These are phyloP conservation scores for Sideroxylon spinosum DNA, from an alignment of 179 eudicot species.

Conservation along the genomic window DNA sequence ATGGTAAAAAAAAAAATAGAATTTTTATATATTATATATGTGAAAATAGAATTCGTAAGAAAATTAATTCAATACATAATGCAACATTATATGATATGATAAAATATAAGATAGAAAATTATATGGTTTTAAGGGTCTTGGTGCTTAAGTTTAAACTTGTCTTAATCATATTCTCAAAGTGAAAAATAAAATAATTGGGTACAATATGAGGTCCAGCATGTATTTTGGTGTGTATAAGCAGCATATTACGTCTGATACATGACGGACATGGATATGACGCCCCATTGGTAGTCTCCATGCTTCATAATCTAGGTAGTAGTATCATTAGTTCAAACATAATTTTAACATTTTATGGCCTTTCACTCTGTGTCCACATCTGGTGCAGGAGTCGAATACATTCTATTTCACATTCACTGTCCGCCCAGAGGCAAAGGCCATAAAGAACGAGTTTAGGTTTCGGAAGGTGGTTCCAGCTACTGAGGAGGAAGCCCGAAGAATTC, in stretches of 20 bases:
- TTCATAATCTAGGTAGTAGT: not conserved
- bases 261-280: too few species aligned
- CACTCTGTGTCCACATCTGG: slow-evolving; percentile 8
- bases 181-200: too few species aligned
- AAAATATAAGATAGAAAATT: too few species aligned
- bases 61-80: too few species aligned
- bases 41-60: slow-evolving; percentile 53
- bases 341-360: not conserved
- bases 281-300: too few species aligned
- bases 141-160: too few species aligned
- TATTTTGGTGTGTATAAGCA: too few species aligned
- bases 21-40: not conserved
- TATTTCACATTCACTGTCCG: slow-evolving; percentile 86
- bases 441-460: slow-evolving; percentile 49
- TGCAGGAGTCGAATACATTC: slow-evolving; percentile 82
- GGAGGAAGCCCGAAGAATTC: slow-evolving; percentile 72
- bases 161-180: too few species aligned
- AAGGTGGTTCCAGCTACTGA: slow-evolving; percentile 91
- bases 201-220: too few species aligned
- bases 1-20: not conserved
- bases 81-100: too few species aligned
- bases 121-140: too few species aligned
- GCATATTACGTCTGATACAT: too few species aligned
- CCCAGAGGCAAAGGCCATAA: slow-evolving; percentile 62
- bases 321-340: not conserved